Percentiles rank a stretch among this genome's conserved stretches.
phyloP scores from a whole-genome alignment of 345 rosid genomes.

The Pistacia integerrima region DNA sequence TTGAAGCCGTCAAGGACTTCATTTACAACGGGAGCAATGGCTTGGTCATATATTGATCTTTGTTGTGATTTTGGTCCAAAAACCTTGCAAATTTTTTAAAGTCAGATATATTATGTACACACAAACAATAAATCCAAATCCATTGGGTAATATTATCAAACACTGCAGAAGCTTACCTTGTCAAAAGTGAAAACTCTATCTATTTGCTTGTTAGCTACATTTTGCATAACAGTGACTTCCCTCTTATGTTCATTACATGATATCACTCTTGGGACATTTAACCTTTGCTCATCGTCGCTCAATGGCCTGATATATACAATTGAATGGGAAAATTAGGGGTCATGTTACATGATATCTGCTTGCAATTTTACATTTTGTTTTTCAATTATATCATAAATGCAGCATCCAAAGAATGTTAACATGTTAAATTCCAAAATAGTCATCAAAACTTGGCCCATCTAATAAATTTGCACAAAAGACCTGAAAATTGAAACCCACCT shows the following conservation, averaged over 20 bases:
- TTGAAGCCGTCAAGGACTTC: constrained; percentile 95
- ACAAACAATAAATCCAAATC: neutral
- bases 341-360: too few relatives aligned
- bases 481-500: constrained; percentile 32
- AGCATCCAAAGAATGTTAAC: too few relatives aligned
- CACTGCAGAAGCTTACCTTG: constrained; percentile 47
- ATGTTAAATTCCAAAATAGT: too few relatives aligned
- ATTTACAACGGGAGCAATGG: constrained; percentile 77
- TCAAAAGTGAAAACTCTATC: constrained; percentile 85
- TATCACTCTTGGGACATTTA: constrained; percentile 57
- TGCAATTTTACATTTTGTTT: too few relatives aligned
- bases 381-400: too few relatives aligned
- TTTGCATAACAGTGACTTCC: constrained; percentile 81
- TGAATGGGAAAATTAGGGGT: neutral
- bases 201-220: constrained; percentile 71
- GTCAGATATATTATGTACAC: neutral
- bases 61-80: constrained; percentile 95
- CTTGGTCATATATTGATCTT: constrained; percentile 91
- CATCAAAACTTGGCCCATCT: too few relatives aligned
- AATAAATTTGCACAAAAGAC: too few relatives aligned
- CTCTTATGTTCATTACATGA: constrained; percentile 72
- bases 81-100: constrained; percentile 46
- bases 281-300: constrained; percentile 77
- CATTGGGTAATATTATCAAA: neutral
- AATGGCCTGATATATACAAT: constrained; percentile 51